Conservation (phyloP, 1,139 yeast species). For the Blastobotrys petasosporus region DNA sequence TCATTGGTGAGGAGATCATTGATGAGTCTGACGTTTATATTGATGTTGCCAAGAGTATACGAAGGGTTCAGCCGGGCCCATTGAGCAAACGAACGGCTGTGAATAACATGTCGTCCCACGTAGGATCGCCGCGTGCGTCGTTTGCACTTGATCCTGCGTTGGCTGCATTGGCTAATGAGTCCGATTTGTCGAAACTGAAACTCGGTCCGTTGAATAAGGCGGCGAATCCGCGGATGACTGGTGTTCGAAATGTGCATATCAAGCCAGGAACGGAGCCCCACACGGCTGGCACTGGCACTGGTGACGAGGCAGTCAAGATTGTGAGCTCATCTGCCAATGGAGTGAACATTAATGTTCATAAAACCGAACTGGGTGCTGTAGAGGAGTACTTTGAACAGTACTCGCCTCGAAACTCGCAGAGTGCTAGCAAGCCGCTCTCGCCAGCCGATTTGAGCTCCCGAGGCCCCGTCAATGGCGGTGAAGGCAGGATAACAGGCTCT, state of each 20-base stretch:
- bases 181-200: constrained; percentile 22
- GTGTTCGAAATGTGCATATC: constrained; percentile 46
- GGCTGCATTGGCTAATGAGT: constrained; percentile 16
- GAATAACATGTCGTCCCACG: neutral
- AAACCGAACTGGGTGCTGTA: constrained; percentile 48
- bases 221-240: constrained; percentile 70
- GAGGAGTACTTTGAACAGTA: constrained; percentile 19
- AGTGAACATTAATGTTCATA: constrained; percentile 33
- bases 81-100: constrained; percentile 48
- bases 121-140: constrained; percentile 16
- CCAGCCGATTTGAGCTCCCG: neutral
- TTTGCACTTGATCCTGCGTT: constrained; percentile 24
- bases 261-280: constrained; percentile 23
- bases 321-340: constrained; percentile 11
- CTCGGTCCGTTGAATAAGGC: constrained; percentile 58
- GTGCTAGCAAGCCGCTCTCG: neutral
- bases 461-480: constrained; percentile 1
- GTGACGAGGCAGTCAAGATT: neutral
- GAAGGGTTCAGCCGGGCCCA: constrained; percentile 74
- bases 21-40: constrained; percentile 96
- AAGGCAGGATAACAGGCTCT: constrained; percentile 9
- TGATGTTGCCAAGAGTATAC: constrained; percentile 82
- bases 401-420: constrained; percentile 5
- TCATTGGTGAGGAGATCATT: constrained; percentile 95
- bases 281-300: neutral